Conservation (phyloP, 306 rosid genomes). For the Prunus mongolica region DNA sequence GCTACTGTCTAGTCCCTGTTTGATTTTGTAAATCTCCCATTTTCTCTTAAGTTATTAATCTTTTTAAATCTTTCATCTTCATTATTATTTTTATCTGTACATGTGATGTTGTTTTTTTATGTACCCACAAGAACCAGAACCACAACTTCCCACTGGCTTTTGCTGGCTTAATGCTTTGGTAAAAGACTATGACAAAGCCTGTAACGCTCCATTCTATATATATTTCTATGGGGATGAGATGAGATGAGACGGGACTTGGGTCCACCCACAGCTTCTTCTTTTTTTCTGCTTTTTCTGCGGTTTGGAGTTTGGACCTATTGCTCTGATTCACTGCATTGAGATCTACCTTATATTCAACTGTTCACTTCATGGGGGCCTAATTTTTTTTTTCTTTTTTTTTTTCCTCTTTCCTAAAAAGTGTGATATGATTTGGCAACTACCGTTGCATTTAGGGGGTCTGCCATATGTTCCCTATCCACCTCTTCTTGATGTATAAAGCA, state of each 20-base stretch:
- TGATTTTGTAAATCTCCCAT: background rate
- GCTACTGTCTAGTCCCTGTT: constrained; percentile 7
- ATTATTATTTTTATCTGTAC: background rate
- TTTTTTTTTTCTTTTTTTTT: background rate
- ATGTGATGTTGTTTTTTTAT: background rate
- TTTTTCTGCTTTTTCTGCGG: background rate
- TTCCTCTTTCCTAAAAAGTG: background rate
- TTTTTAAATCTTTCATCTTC: background rate
- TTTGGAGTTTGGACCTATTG: background rate
- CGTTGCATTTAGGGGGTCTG: background rate
- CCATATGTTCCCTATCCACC: background rate
- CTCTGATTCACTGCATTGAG: constrained; percentile 16
- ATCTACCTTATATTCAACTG: background rate
- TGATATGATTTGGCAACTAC: constrained; percentile 1
- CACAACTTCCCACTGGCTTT: background rate
- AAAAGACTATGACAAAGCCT: constrained; percentile 2
- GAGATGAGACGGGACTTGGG: constrained; percentile 9
- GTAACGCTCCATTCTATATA: constrained; percentile 43
- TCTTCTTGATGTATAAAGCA: background rate
- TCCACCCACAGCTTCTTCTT: constrained; percentile 17
- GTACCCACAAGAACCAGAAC: background rate
- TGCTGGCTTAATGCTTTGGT: background rate
- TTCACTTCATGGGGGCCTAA: background rate
- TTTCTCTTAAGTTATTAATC: background rate
- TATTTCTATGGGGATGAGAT: background rate